Evolutionary conservation across 805 yeast genomes (phyloP), one percentile per base, ranked within the genome.

Genomic region (Candida sphagnicola): DNA sequence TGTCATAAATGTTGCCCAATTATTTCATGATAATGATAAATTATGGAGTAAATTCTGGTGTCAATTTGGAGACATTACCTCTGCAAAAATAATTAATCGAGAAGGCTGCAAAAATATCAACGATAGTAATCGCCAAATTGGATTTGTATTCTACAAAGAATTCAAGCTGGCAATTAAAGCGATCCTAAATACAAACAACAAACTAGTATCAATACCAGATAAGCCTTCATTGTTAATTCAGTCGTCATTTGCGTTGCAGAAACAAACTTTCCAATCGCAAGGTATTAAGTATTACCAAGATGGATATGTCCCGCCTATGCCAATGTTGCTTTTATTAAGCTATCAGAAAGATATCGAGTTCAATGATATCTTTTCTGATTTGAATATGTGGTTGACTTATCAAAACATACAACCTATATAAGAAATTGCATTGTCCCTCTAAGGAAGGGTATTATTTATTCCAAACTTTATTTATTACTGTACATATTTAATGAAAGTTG

Each of bases 81-180:
- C 67, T 18, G 73, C 71, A 28, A 65, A 62, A 38, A 65, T 67
- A 34, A 67, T 67, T 29, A 67, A 67, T 21, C 39, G 28, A 5
- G 26, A 29, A 35, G 34, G 12, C 19, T 18, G 34, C 11, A 21
- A 28, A 14, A 30, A 31, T 15, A 10, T 31, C 6, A 21, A 36
- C 15, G 39, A 39, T 25, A 43, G 39, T 21, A 34, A 45, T n/a
- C 60, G 61, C 5, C 58, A 53, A 37, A 59, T 57, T 38, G 93
- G 91, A 6, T 85, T 85, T 59, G 74, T 85, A 13, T 82, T 84
- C 44, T 85, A 72, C 53, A 65, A 72, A 36, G 61, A 67, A 40
- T 74, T 77, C 34, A 69, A 67, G 8, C 75, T 77, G 63, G 89
- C 95, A 2, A 67, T 79, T 31, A 56, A 59, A 16, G 88, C 91